Percentiles rank a stretch among this genome's conserved stretches.
Conservation (phyloP, 169 alveolate genomes). For the Ichthyophthirius multifiliis region DNA sequence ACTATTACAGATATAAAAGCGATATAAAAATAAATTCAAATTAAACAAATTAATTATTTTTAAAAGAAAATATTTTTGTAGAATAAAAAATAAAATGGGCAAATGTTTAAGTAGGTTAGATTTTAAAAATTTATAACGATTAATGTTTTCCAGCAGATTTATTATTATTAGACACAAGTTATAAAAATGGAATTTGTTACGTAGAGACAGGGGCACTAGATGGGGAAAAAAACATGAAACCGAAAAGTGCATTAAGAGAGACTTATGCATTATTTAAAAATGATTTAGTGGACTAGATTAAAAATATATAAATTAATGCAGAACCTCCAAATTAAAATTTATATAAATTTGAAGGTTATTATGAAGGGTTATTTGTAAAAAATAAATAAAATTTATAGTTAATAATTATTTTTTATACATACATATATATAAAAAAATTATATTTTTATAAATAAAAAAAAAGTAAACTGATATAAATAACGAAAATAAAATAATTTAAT, state of each 20-base stretch:
- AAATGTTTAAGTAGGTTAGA: slow-evolving; percentile 76
- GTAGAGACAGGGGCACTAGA: slow-evolving; percentile 81
- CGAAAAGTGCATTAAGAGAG: background rate
- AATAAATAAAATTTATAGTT: background rate
- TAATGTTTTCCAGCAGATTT: slow-evolving; percentile 82
- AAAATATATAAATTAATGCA: background rate
- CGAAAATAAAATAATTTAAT: too few species aligned
- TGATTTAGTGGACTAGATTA: background rate
- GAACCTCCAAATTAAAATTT: background rate
- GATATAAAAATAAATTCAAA: slow-evolving; percentile 70
- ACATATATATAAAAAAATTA: too few species aligned
- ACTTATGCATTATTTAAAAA: background rate
- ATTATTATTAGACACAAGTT: slow-evolving; percentile 58
- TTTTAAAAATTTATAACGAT: slow-evolving; percentile 66
- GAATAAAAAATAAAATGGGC: slow-evolving; percentile 47
- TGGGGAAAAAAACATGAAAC: slow-evolving; percentile 84
- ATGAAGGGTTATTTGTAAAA: background rate
- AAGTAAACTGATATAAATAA: too few species aligned
- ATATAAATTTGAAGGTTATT: background rate
- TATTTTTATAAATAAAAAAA: too few species aligned
- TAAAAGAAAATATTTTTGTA: background rate
- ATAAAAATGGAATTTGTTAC: slow-evolving; percentile 71
- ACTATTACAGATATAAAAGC: slow-evolving; percentile 72
- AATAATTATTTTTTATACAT: background rate
- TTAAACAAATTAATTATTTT: slow-evolving; percentile 17